Evolutionary conservation across 1,139 yeast genomes (phyloP).

Genomic region (Suhomyces bokatorum): DNA sequence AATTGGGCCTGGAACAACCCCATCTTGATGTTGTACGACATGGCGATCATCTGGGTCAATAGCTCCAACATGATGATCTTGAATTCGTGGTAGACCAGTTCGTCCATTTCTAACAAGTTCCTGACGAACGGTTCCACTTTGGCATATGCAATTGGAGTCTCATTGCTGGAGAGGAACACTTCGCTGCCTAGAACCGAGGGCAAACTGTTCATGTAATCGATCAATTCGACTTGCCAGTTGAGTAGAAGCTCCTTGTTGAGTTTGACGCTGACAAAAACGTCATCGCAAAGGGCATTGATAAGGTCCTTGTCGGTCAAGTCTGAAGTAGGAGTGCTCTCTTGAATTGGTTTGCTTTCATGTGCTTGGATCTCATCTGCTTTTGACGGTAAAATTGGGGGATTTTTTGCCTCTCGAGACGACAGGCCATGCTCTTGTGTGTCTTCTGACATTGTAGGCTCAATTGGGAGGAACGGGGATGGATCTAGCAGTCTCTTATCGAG

Average conservation of each 20-base stretch:
- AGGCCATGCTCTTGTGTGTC: too few species aligned
- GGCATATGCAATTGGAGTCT: slow-evolving; percentile 3
- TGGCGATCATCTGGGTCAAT: slow-evolving; percentile 24
- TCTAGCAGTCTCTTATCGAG: too few species aligned
- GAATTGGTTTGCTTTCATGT: not conserved
- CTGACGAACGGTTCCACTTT: slow-evolving; percentile 18
- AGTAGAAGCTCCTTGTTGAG: slow-evolving; percentile 30
- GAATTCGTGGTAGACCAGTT: slow-evolving; percentile 31
- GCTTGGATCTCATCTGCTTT: not conserved
- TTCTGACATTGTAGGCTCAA: too few species aligned
- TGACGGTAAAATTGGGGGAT: not conserved
- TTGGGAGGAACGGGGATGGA: too few species aligned
- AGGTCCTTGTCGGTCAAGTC: slow-evolving; percentile 10
- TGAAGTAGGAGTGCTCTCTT: not conserved
- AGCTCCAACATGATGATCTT: slow-evolving; percentile 34
- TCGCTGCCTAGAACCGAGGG: slow-evolving; percentile 27
- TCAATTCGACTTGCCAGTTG: slow-evolving; percentile 43
- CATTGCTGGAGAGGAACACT: slow-evolving; percentile 17
- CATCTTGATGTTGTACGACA: slow-evolving; percentile 29
- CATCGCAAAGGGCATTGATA: slow-evolving; percentile 23
- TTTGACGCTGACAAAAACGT: slow-evolving; percentile 26
- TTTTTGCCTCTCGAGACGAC: not conserved
- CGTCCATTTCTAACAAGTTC: slow-evolving; percentile 22
- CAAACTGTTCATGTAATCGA: slow-evolving; percentile 21
- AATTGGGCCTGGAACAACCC: slow-evolving; percentile 23